These are phyloP conservation scores for Leishmania turanica DNA, from an alignment of 208 protist genomes.

Conservation along the genomic window DNA sequence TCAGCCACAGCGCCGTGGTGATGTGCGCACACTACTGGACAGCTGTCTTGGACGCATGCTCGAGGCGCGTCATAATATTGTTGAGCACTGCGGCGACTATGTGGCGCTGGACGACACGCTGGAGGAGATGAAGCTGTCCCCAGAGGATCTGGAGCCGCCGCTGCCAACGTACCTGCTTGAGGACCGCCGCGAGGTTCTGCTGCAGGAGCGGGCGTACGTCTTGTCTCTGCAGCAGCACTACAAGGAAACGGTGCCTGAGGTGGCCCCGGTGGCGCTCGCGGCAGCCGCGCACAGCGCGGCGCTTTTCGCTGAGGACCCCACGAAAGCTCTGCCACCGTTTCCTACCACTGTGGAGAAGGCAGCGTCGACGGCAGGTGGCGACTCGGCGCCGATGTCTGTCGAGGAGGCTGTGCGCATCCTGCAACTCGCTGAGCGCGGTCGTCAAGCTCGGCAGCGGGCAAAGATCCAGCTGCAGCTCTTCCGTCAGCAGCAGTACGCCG, in stretches of 20 bases:
- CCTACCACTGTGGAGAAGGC: constrained; percentile 2
- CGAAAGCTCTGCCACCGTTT: constrained; percentile 26
- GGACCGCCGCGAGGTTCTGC: constrained; percentile 76
- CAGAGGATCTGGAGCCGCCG: constrained; percentile 83
- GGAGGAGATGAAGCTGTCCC: constrained; percentile 92
- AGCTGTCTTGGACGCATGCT: constrained; percentile 93
- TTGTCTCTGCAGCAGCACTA: constrained; percentile 75
- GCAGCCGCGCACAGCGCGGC: constrained; percentile 7
- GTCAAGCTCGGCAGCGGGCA: constrained; percentile 95
- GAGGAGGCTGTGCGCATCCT: constrained; percentile 90
- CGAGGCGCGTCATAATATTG: constrained; percentile 86
- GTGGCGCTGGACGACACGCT: constrained; percentile 89
- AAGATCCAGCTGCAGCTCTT: constrained; percentile 89
- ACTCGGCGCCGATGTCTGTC: constrained; percentile 55
- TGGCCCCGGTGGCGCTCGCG: constrained; percentile 62
- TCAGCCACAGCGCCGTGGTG: constrained; percentile 94
- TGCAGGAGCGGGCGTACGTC: constrained; percentile 73
- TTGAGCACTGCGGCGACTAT: constrained; percentile 82
- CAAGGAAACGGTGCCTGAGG: constrained; percentile 60
- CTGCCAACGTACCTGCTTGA: constrained; percentile 90
- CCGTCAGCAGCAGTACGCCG: constrained; percentile 80
- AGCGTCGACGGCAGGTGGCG: background rate
- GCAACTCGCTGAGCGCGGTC: constrained; percentile 93
- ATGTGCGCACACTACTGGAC: constrained; percentile 91
- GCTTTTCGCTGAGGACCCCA: constrained; percentile 35